A percentile compares a stretch with the other conserved stretches of the same genome.
These are phyloP conservation scores for Phytophthora sp. DNA, from an alignment of 352 stramenopile genomes.

Conservation along the genomic window DNA sequence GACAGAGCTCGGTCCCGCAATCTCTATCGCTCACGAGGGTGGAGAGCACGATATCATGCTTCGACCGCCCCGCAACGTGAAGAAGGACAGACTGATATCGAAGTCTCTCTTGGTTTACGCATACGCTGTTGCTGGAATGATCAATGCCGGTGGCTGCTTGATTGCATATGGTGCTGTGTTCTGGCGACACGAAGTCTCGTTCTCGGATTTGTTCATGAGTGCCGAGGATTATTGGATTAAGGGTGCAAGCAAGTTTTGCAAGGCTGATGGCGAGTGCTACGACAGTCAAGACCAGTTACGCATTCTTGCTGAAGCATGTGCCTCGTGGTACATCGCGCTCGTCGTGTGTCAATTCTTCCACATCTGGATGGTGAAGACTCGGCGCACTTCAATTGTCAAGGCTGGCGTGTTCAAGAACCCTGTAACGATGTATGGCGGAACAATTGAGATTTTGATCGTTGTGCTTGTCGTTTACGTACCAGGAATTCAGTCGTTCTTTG, in stretches of 20 bases:
- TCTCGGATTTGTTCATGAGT: slow-evolving; percentile 49
- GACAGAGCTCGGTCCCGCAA: slow-evolving; percentile 89
- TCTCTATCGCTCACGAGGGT: slow-evolving; percentile 90
- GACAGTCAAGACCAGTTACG: slow-evolving; percentile 50
- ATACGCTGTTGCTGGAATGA: slow-evolving; percentile 86
- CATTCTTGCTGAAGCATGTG: slow-evolving; percentile 64
- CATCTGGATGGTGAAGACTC: slow-evolving; percentile 87
- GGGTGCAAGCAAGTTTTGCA: slow-evolving; percentile 33
- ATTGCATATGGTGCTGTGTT: slow-evolving; percentile 40
- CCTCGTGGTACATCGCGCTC: slow-evolving; percentile 74
- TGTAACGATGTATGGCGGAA: slow-evolving; percentile 72
- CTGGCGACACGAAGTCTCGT: slow-evolving; percentile 44
- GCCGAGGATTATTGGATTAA: slow-evolving; percentile 37
- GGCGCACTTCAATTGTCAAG: slow-evolving; percentile 68
- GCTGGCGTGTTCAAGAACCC: slow-evolving; percentile 78
- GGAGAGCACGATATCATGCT: slow-evolving; percentile 82
- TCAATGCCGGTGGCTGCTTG: slow-evolving; percentile 62
- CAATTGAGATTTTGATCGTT: slow-evolving; percentile 47
- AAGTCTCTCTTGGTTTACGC: slow-evolving; percentile 79
- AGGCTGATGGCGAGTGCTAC: slow-evolving; percentile 32
- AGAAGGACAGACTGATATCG: slow-evolving; percentile 81
- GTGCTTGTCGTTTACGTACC: slow-evolving; percentile 57
- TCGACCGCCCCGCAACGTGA: slow-evolving; percentile 66
- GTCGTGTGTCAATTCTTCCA: slow-evolving; percentile 86
- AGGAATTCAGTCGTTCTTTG: slow-evolving; percentile 50